Base-by-base conservation (phyloP, 208 protist genomes). In the Naegleria gruberi region DNA sequence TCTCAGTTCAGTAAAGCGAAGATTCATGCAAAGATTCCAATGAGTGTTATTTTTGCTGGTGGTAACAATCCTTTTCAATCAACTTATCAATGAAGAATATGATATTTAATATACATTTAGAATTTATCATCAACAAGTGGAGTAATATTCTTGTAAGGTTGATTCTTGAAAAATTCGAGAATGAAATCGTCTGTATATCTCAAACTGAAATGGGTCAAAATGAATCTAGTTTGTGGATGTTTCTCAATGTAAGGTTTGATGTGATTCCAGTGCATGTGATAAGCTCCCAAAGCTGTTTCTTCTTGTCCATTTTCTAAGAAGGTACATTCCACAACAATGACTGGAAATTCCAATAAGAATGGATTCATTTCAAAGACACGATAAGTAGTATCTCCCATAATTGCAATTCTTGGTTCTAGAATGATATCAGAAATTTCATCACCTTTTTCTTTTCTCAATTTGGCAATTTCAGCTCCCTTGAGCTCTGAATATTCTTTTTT, bases 351-450 rank as follows among this genome's bases (percentile, higher is more conserved):
- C n/a, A 87, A 55, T 45, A 46, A 46, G 3, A 41, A 5, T 40
- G 41, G 41, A 55, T 87, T 87, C 5, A 40, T 10, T 55, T 87
- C 83, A 55, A 87, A 87, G 0, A 87, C 83, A 40, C 42, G 8
- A 55, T 15, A 41, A 40, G 83, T 87, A 10, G 83, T 55, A 87
- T 87, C 83, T 41, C 83, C 83, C 41, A 47, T 30, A 55, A 87
- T 42, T 15, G 83, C 83, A 87, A 87, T 42, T 8, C 19, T 10
- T 41, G 83, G 43, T 34, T 42, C 44, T 15, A 40, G 12, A 37
- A 87, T 40, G 37, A 6, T 23, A 4, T 87, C 83, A 55, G 4
- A 41, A 10, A 87, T 34, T 55, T 46, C 43, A 55, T 44, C 43
- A 65, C 51, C 51, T 42, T 12, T 34, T 44, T 55, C 42, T 40